phyloP scores from a whole-genome alignment of 2,329 filamentous ascomycete species.

The Pseudogymnoascus sp. region DNA sequence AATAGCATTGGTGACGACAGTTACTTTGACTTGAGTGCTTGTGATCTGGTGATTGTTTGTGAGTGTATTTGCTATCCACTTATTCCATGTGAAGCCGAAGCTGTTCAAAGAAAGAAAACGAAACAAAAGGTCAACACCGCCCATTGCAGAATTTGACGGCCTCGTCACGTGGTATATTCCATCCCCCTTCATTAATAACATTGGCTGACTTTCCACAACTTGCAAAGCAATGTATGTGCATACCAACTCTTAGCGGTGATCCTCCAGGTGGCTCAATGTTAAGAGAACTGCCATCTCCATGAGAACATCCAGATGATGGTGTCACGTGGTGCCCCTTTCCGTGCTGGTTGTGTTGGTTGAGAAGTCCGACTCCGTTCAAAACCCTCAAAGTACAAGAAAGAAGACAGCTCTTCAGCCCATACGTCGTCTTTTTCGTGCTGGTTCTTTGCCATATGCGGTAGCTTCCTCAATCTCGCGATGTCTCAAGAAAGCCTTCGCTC shows the following conservation, averaged over 20 bases:
- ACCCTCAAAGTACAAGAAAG: too few relatives aligned
- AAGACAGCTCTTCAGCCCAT: too few relatives aligned
- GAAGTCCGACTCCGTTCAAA: background rate
- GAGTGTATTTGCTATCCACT: background rate
- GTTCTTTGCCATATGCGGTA: too few relatives aligned
- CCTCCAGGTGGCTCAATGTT: background rate
- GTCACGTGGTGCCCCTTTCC: background rate
- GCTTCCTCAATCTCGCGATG: too few relatives aligned
- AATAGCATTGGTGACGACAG: constrained; percentile 4
- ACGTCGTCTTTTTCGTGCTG: too few relatives aligned
- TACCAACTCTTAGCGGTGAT: background rate
- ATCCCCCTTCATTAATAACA: too few relatives aligned
- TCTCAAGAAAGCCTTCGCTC: too few relatives aligned
- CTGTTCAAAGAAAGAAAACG: background rate
- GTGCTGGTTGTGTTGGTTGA: too few relatives aligned
- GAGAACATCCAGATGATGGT: background rate
- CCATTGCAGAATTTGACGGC: background rate
- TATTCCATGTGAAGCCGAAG: background rate
- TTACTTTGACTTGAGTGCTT: background rate
- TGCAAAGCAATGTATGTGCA: background rate
- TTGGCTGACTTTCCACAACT: background rate
- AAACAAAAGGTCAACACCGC: background rate
- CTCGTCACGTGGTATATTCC: background rate
- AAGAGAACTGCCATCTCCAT: background rate
- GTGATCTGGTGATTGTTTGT: background rate